Evolutionary conservation across 108 stramenopile species (phyloP).

Genomic region (Nannochloropsis oceanica): DNA sequence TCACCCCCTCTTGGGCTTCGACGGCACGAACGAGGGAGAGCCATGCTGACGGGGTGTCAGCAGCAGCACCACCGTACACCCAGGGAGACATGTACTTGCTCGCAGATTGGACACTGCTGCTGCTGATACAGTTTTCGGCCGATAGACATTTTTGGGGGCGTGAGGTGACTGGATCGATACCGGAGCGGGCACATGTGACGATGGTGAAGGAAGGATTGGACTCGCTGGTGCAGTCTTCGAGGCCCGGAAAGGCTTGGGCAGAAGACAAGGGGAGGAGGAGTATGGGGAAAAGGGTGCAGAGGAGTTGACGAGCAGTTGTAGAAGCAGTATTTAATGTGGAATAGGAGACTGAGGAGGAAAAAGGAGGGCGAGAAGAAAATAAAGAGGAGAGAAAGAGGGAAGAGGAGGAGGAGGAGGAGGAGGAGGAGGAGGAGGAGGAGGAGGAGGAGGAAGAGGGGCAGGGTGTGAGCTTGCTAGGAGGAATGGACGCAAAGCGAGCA

Average conservation of each 20-base stretch:
- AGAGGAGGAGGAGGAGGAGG: not conserved
- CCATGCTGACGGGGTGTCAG: not conserved
- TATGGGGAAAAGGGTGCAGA: not conserved
- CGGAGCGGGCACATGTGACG: constrained; percentile 9
- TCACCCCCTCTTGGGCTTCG: not conserved
- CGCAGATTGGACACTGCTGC: constrained; percentile 5
- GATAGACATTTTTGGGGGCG: not conserved
- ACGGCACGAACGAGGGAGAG: not conserved
- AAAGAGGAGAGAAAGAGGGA: no score
- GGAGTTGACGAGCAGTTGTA: not conserved
- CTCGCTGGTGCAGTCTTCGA: constrained; percentile 2
- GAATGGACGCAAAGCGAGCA: no score
- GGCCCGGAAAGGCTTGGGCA: not conserved
- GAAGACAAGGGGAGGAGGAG: not conserved
- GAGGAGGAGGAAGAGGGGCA: no score
- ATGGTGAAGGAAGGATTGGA: constrained; percentile 14
- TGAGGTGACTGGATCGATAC: not conserved
- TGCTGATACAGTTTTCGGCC: constrained; percentile 22
- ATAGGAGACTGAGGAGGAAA: not conserved
- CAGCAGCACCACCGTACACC: constrained; percentile 1
- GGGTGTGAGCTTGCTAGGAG: no score
- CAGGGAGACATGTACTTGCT: constrained; percentile 14
- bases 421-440: no score
- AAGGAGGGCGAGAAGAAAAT: no score
- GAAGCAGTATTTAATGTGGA: not conserved